These are phyloP conservation scores for Hanseniaspora lindneri DNA, from an alignment of 805 yeast genomes.

Conservation along the genomic window DNA sequence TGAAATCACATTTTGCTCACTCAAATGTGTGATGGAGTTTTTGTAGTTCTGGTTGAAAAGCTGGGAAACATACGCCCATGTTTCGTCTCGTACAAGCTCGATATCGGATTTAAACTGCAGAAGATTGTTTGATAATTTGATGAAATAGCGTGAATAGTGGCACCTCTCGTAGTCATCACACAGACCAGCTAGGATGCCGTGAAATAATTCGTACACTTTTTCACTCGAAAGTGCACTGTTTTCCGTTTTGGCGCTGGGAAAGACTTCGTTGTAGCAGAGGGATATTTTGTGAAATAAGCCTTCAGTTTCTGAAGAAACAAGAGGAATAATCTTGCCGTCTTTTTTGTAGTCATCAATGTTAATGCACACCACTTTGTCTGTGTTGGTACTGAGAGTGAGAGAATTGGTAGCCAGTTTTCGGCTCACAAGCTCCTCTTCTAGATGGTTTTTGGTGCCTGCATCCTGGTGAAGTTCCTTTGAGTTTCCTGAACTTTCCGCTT, in stretches of 20 bases:
- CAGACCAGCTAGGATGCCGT: neutral
- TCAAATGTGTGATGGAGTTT: neutral
- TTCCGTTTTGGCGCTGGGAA: neutral
- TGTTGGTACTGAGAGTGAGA: neutral
- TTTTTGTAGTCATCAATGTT: neutral
- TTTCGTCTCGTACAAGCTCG: constrained; percentile 7
- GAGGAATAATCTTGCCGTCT: too few species aligned
- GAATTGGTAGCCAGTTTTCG: neutral
- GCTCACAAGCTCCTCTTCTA: neutral
- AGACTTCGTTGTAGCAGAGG: neutral
- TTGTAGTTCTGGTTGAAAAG: constrained; percentile 7
- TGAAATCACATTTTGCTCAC: neutral
- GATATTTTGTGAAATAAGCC: too few species aligned
- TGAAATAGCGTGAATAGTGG: constrained; percentile 14
- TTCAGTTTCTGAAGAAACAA: too few species aligned
- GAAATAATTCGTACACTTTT: neutral
- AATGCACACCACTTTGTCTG: neutral
- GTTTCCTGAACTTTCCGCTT: neutral
- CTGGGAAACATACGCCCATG: neutral
- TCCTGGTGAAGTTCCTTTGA: neutral
- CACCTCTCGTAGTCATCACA: constrained; percentile 8
- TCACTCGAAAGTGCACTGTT: neutral
- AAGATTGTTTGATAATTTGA: constrained; percentile 7
- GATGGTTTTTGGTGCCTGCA: neutral
- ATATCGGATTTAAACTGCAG: constrained; percentile 14